Evolutionary conservation across 139 green algal species (phyloP).

Genomic region (Monoraphidium neglectum): DNA sequence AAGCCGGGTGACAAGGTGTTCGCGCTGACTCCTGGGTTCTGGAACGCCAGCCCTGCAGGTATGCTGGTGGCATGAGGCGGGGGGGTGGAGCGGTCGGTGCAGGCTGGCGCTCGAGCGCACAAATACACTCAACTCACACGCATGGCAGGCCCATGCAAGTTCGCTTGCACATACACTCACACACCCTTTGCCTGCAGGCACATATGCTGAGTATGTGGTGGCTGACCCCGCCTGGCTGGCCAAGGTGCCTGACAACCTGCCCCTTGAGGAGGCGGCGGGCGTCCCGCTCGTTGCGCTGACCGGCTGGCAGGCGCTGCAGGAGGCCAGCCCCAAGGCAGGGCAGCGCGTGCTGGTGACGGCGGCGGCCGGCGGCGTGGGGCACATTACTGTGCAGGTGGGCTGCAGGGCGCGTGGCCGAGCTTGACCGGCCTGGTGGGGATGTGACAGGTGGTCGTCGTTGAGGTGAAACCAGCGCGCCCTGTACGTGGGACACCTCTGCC

Average conservation of each 20-base stretch:
- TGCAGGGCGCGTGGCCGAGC: not conserved
- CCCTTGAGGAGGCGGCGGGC: slow-evolving; percentile 15
- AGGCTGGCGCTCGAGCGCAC: no score
- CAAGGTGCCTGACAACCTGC: slow-evolving; percentile 9
- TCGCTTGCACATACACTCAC: no score
- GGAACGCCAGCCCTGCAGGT: not conserved
- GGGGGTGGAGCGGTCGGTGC: no score
- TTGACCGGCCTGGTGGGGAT: no score
- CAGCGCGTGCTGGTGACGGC: not conserved
- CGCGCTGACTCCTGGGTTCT: slow-evolving; percentile 29
- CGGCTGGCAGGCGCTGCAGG: slow-evolving; percentile 26
- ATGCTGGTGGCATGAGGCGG: no score
- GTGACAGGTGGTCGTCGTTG: no score
- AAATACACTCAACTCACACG: no score
- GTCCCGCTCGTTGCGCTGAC: slow-evolving; percentile 37
- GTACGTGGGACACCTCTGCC: no score
- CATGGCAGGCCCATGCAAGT: no score
- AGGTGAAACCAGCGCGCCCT: no score
- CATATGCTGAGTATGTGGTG: slow-evolving; percentile 29
- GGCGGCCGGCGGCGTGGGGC: not conserved
- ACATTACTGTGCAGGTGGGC: slow-evolving; percentile 19
- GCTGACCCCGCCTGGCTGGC: slow-evolving; percentile 13
- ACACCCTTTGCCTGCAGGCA: not conserved
- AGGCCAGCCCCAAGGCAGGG: not conserved
- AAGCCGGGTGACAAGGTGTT: slow-evolving; percentile 23